A percentile compares a stretch with the other conserved stretches of the same genome.
Evolutionary conservation across 2,329 filamentous ascomycete species (phyloP).

Genomic region (Cordyceps fumosorosea): DNA sequence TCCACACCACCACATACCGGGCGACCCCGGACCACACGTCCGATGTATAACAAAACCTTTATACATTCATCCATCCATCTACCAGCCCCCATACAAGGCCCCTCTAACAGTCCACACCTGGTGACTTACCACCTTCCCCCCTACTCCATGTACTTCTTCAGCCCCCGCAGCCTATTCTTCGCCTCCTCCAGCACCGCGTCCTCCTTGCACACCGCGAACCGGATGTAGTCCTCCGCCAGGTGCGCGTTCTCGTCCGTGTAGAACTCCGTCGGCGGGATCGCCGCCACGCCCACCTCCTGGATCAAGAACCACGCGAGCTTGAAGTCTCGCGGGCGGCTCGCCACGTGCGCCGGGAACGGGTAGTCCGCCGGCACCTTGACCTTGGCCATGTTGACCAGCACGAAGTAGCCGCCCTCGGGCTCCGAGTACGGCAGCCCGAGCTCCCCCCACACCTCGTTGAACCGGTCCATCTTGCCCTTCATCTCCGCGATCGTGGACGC

Average conservation of each 20-base stretch:
- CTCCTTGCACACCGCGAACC: constrained; percentile 95
- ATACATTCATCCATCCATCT: background rate
- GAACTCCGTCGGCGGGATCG: constrained; percentile 95
- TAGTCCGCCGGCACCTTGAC: constrained; percentile 80
- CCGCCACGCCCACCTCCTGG: constrained; percentile 89
- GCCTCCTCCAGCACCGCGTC: constrained; percentile 76
- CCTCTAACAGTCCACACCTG: background rate
- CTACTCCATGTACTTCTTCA: constrained; percentile 61
- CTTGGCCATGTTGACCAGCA: constrained; percentile 87
- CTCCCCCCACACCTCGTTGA: constrained; percentile 76
- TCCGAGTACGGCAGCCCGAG: constrained; percentile 76
- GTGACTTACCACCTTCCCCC: no score
- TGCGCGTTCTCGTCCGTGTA: constrained; percentile 80
- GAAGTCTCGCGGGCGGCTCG: constrained; percentile 81
- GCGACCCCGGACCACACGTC: background rate
- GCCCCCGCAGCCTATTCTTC: constrained; percentile 64
- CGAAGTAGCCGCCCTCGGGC: constrained; percentile 95
- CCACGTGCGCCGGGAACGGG: constrained; percentile 83
- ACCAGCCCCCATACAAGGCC: background rate
- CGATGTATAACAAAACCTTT: background rate
- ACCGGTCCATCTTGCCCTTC: constrained; percentile 79
- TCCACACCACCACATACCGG: background rate
- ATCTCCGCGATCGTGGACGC: constrained; percentile 75
- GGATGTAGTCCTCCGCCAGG: constrained; percentile 85
- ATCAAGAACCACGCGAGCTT: constrained; percentile 96